phyloP scores from a whole-genome alignment of 2,329 filamentous ascomycete genomes.

The Colletotrichum navitas region DNA sequence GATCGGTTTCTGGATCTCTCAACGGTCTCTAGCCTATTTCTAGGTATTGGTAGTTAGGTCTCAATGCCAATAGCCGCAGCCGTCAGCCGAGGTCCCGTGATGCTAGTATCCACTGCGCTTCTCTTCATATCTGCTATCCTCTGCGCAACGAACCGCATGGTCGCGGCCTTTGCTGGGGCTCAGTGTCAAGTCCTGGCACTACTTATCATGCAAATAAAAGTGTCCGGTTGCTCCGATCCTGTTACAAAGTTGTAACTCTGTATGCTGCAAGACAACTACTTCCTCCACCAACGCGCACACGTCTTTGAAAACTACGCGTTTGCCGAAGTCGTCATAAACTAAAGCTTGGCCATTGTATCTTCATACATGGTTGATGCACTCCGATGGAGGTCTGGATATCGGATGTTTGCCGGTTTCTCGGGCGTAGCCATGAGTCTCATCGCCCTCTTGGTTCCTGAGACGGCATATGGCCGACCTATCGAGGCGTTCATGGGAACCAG shows the following conservation, averaged over 20 bases:
- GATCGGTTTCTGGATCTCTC: conserved; percentile 45
- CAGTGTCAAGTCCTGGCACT: conserved; percentile 33
- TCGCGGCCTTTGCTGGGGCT: conserved; percentile 26
- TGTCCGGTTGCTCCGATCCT: background rate
- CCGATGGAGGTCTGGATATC: conserved; percentile 34
- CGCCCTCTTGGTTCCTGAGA: conserved; percentile 36
- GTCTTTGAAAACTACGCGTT: conserved; percentile 33
- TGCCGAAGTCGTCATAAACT: conserved; percentile 30
- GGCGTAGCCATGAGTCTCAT: conserved; percentile 30
- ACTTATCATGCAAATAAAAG: conserved; percentile 24
- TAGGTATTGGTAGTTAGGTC: conserved; percentile 48
- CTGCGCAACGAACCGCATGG: conserved; percentile 36
- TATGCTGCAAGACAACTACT: conserved; percentile 26
- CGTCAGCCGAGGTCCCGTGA: conserved; percentile 50
- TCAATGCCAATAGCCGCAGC: conserved; percentile 52
- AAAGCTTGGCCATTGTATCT: conserved; percentile 22
- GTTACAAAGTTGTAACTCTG: background rate
- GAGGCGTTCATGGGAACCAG: conserved; percentile 28
- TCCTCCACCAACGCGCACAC: conserved; percentile 34
- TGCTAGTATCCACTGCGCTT: conserved; percentile 47
- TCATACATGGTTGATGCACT: conserved; percentile 33
- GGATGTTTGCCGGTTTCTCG: conserved; percentile 31
- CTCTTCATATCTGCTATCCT: conserved; percentile 46
- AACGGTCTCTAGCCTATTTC: conserved; percentile 49
- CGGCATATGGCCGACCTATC: conserved; percentile 30